phyloP scores from a whole-genome alignment of 2,329 filamentous ascomycete genomes.

The Camillea tinctor region DNA sequence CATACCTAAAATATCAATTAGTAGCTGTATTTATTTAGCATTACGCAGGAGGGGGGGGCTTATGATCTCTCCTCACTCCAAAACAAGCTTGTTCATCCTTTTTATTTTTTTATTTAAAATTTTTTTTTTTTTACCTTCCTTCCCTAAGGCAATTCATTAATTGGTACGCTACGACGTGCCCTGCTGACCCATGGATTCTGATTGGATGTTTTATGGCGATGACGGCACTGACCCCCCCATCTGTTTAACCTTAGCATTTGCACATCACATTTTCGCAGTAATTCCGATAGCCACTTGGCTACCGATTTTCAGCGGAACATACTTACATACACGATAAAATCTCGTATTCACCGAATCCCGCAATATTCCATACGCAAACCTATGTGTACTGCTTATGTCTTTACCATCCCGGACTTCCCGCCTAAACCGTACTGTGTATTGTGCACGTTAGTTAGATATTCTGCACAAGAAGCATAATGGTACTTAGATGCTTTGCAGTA shows the following conservation, averaged over 20 bases:
- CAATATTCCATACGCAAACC: not conserved
- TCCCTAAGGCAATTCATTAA: no score
- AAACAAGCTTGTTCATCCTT: no score
- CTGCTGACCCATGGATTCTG: not conserved
- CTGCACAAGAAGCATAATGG: no score
- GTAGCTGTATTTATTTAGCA: no score
- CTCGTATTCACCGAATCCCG: not conserved
- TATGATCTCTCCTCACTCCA: no score
- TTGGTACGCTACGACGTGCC: not conserved
- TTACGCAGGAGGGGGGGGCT: no score
- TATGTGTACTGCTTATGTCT: not conserved
- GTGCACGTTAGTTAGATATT: no score
- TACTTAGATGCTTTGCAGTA: no score
- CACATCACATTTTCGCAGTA: conserved; percentile 12
- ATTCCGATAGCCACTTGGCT: conserved; percentile 15
- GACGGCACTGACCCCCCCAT: not conserved
- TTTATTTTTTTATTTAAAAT: no score
- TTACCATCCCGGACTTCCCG: not conserved
- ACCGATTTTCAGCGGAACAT: not conserved
- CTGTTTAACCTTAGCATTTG: conserved; percentile 5
- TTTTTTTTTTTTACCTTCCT: no score
- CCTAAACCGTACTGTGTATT: no score
- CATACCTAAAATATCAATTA: no score
- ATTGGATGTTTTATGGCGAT: not conserved
- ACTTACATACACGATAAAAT: not conserved